Conservation (phyloP, 1,139 yeast genomes). For the Lodderomyces orthopsilosis region DNA sequence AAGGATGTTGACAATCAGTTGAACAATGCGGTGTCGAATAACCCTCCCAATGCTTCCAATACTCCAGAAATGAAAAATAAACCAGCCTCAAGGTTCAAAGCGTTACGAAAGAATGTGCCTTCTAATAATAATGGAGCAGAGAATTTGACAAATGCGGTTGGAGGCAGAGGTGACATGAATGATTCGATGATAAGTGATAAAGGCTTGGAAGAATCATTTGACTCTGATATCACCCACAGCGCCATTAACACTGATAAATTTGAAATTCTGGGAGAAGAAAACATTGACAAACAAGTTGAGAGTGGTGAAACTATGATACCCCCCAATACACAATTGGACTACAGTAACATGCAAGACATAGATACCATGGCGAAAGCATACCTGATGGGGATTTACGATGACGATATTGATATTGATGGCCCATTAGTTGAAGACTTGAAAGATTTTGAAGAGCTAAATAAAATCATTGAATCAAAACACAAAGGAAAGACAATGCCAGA, state of each 20-base stretch:
- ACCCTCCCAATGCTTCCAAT: not conserved
- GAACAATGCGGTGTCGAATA: slow-evolving; percentile 1
- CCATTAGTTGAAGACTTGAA: slow-evolving; percentile 52
- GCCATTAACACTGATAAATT: not conserved
- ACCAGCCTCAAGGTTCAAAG: slow-evolving; percentile 25
- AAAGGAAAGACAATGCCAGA: slow-evolving; percentile 18
- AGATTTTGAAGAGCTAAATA: slow-evolving; percentile 56
- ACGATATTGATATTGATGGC: slow-evolving; percentile 54
- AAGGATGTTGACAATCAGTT: slow-evolving; percentile 6
- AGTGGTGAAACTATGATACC: slow-evolving; percentile 6
- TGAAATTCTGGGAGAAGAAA: not conserved
- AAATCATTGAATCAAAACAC: slow-evolving; percentile 37
- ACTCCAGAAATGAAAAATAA: not conserved
- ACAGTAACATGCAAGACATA: slow-evolving; percentile 28
- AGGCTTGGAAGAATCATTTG: too few relatives aligned
- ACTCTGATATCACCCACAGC: too few relatives aligned
- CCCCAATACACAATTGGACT: slow-evolving; percentile 37
- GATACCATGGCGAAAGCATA: slow-evolving; percentile 64
- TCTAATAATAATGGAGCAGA: not conserved
- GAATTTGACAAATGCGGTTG: too few relatives aligned
- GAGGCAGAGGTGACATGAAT: too few relatives aligned
- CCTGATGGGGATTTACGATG: slow-evolving; percentile 54
- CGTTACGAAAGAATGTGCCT: slow-evolving; percentile 8
- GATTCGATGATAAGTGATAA: too few relatives aligned
- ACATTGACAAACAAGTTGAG: not conserved